Percentiles rank a stretch among this genome's conserved stretches.
Conservation (phyloP, 1,139 yeast species). For the Chernovozyma aurita region DNA sequence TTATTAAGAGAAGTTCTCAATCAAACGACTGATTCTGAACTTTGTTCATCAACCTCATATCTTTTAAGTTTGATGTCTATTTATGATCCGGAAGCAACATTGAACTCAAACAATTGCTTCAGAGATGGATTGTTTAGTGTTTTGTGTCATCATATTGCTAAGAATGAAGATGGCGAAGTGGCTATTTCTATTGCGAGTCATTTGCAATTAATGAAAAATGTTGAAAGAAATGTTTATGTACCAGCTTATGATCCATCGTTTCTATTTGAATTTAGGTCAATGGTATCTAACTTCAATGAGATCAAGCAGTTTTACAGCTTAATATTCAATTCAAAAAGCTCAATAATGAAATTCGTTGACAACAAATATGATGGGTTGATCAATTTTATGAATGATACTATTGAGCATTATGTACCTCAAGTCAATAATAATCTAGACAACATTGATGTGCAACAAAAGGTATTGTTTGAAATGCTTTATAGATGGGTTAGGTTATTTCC, state of each 20-base stretch:
- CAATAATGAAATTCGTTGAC: conserved; percentile 13
- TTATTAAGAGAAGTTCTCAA: conserved; percentile 29
- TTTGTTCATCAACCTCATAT: conserved; percentile 36
- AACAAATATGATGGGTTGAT: conserved; percentile 22
- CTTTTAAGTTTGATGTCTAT: conserved; percentile 39
- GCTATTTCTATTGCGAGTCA: conserved; percentile 25
- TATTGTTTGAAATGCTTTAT: conserved; percentile 32
- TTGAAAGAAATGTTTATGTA: conserved; percentile 32
- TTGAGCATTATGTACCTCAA: conserved; percentile 25
- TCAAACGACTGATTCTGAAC: conserved; percentile 27
- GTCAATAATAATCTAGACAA: conserved; percentile 22
- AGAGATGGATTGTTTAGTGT: conserved; percentile 41
- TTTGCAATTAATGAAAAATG: conserved; percentile 34
- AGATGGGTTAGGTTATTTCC: conserved; percentile 40
- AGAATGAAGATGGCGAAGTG: conserved; percentile 2
- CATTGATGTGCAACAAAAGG: conserved; percentile 30
- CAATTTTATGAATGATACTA: conserved; percentile 22
- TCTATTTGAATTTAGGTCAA: conserved; percentile 20
- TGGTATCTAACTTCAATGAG: conserved; percentile 4
- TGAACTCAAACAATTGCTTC: conserved; percentile 36
- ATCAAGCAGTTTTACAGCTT: conserved; percentile 1
- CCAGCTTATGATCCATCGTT: conserved; percentile 36
- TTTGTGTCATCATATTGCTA: conserved; percentile 18
- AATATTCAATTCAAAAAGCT: neutral
- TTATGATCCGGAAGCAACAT: conserved; percentile 43